Evolutionary conservation across 805 yeast species (phyloP), one percentile per base, ranked within the genome.

Genomic region (Zygosaccharomyces kombuchaensis): DNA sequence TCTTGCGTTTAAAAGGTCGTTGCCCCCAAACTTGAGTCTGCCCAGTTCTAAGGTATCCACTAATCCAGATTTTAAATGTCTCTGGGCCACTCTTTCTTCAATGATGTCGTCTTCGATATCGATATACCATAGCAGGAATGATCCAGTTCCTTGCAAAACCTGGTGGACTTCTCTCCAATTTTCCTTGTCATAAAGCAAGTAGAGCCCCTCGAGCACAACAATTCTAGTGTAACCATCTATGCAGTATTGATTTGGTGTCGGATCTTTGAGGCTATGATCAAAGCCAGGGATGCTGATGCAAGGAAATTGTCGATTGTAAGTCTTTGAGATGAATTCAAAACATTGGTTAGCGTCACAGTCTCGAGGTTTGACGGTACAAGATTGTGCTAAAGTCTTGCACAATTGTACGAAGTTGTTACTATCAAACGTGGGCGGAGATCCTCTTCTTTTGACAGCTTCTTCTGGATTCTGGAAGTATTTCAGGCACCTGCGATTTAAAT

Each of bases 381-480:
- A 58, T 36, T 50, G 43, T 12, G 57, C 51, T 10, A 62, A 36
- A 3, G 53, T 35, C 25, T 47, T 47, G 34, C 62, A 55, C 21
- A 65, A 40, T 38, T 59, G 56, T 9, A 55, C 40, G 45, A 57
- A 65, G 46, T 66, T 72, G 9, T 65, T 59, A 5, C 84, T 77
- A 58, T 90, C 90, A 67, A 90, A 91, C 0, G 97, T 89, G 54
- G 73, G 78, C 1, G 96, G 95, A 0, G 96, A 84, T 0, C 97
- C 97, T 40, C 97, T 73, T 50, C 87, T 71, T 22, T 66, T 62
- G 25, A 79, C 66, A 0, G 95, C 91, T 27, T 66, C 69, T 9
- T 60, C 69, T 0, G 87, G 73, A 53, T 87, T 77, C 8, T 69
- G 65, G 58, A 85, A 74, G 34, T 64, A 52, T n/a, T 63, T 65